Base-by-base conservation (phyloP, 345 rosid species). In the Heritiera fomes region DNA sequence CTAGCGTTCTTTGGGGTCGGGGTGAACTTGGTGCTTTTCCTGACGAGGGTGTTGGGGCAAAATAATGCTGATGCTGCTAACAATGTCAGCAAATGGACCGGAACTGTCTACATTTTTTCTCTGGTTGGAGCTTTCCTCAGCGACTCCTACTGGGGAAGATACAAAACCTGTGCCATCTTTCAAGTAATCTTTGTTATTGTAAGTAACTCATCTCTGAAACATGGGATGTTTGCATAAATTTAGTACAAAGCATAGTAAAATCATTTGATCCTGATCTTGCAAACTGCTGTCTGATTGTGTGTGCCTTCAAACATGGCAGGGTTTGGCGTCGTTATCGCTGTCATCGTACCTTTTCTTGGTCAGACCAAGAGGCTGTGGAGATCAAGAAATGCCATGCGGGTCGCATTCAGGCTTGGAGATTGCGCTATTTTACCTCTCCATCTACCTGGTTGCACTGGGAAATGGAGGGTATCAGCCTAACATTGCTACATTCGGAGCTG, bases 11-110 rank as follows among this genome's bases (percentile, higher is more conserved):
- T 97, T 65, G 99, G 99, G 41, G 98, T 97, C 58, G 98, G 98
- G 45, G 98, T 97, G 84, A 97, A 97, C 73, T 80, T 97, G 83
- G 99, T 97, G 82, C 82, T 94, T 82, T 94, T 97, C 90, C 86
- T 97, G 82, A 97, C 99, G 32, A 93, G 99, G 78, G 99, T 94
- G 30, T 79, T 97, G 65, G 95, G 87, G 2, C 98, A 97, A 80
- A 86, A 88, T 84, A 97, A 97, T 86, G 99, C 97, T 65, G 98
- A 94, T 8, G 99, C 99, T 72, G 99, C 98, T 3, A 97, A 94
- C 74, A 94, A 87, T 64, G 99, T 97, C 11, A 97, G 99, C 95
- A 96, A 96, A 87, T 96, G 99, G 99, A 96, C 99, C 18, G 99
- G 99, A 64, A 96, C 99, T 23, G 99, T 97, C 80, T 97, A 97